These are phyloP conservation scores for Cryptococcus sp. DNA, from an alignment of 1,284 basidiomycete genomes.

Conservation along the genomic window DNA sequence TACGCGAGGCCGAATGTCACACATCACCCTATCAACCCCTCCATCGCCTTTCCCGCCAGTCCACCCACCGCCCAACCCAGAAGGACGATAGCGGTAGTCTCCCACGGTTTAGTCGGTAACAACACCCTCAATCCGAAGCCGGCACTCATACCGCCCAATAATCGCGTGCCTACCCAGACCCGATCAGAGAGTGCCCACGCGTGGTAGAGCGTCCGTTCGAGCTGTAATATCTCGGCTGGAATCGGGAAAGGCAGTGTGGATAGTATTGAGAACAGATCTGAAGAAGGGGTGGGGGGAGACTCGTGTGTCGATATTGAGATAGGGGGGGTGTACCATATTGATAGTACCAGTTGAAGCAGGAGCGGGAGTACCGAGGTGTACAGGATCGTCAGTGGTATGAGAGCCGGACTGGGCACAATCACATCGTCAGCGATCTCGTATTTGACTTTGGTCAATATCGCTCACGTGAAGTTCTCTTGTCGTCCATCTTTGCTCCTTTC, in stretches of 20 bases:
- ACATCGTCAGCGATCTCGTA: not conserved
- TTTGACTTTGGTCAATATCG: not conserved
- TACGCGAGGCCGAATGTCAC: not conserved
- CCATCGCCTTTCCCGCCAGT: constrained; percentile 61
- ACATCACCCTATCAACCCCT: not conserved
- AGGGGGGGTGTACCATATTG: constrained; percentile 69
- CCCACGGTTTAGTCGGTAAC: constrained; percentile 59
- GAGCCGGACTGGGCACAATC: constrained; percentile 59
- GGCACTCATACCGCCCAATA: constrained; percentile 80
- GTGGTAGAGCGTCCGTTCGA: constrained; percentile 45
- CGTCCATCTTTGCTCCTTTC: constrained; percentile 32
- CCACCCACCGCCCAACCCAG: constrained; percentile 76
- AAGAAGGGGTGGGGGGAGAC: constrained; percentile 23
- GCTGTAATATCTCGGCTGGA: constrained; percentile 29
- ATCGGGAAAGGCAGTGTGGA: not conserved
- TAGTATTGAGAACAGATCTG: not conserved
- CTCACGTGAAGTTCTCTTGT: constrained; percentile 38
- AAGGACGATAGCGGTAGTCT: constrained; percentile 75
- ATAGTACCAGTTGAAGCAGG: constrained; percentile 76
- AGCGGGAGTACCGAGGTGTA: constrained; percentile 86
- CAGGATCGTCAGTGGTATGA: constrained; percentile 76
- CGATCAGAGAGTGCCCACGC: constrained; percentile 62
- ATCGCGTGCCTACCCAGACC: constrained; percentile 80
- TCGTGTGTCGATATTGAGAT: constrained; percentile 29
- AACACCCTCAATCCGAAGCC: constrained; percentile 64